phyloP scores from a whole-genome alignment of 1,284 basidiomycete species.

The Cutaneotrichosporon daszewskae region DNA sequence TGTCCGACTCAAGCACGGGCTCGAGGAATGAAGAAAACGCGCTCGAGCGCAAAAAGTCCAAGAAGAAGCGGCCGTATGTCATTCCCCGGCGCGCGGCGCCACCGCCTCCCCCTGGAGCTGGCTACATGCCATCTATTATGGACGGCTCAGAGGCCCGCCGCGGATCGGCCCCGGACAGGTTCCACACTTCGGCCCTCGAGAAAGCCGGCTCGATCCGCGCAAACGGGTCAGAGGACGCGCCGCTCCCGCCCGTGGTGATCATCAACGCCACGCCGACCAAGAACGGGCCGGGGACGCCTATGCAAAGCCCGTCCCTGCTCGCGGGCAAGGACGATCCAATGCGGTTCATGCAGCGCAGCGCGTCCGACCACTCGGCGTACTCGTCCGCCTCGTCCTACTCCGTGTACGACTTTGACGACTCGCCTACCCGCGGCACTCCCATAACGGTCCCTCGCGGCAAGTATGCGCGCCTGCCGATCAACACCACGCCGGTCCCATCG shows the following conservation, averaged over 20 bases:
- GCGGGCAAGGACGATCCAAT: conserved; percentile 23
- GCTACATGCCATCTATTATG: too few species aligned
- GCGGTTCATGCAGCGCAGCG: too few species aligned
- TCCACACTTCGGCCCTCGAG: too few species aligned
- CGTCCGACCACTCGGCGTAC: not conserved
- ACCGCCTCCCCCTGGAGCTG: conserved; percentile 20
- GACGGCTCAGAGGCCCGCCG: too few species aligned
- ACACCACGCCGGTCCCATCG: not conserved
- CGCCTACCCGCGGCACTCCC: not conserved
- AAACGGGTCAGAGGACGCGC: not conserved
- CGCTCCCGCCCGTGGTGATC: conserved; percentile 3
- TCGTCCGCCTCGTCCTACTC: conserved; percentile 23
- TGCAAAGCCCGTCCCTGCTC: conserved; percentile 18
- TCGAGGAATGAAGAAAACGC: too few species aligned
- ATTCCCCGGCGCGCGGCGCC: conserved; percentile 32
- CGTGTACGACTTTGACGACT: conserved; percentile 35
- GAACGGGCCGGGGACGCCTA: not conserved
- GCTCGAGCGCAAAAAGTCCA: conserved; percentile 8
- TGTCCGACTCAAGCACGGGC: too few species aligned
- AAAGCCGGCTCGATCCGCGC: too few species aligned
- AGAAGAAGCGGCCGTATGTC: conserved; percentile 28
- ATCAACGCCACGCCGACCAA: conserved; percentile 7
- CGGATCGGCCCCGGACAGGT: too few species aligned
- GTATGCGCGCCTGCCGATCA: conserved; percentile 25
- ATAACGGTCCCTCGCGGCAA: conserved; percentile 18